Percentiles rank a stretch among this genome's conserved stretches.
These are phyloP conservation scores for Didymella glomerata DNA, from an alignment of 2,329 filamentous ascomycete species.

Conservation along the genomic window DNA sequence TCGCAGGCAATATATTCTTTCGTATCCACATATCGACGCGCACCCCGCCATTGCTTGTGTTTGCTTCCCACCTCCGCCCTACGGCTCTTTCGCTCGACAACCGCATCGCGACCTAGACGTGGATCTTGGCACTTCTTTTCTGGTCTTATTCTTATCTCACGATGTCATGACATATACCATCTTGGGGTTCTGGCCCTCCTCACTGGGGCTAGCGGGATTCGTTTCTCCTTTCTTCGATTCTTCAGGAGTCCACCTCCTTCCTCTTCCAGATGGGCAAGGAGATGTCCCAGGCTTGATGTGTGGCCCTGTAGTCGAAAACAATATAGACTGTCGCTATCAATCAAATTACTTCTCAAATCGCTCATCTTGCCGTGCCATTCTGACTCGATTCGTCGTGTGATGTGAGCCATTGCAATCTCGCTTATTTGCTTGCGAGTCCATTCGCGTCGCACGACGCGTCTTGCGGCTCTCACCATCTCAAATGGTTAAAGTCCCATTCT, in stretches of 20 bases:
- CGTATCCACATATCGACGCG: conserved; percentile 37
- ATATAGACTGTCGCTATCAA: conserved; percentile 26
- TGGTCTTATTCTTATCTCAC: conserved; percentile 38
- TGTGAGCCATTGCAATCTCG: conserved; percentile 19
- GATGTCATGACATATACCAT: conserved; percentile 48
- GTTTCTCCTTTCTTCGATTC: conserved; percentile 31
- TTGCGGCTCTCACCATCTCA: conserved; percentile 5
- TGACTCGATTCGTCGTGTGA: conserved; percentile 17
- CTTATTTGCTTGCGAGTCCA: conserved; percentile 12
- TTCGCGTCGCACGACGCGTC: conserved; percentile 16
- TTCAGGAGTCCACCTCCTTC: conserved; percentile 19
- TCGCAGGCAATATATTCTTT: conserved; percentile 50
- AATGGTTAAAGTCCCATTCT: background rate
- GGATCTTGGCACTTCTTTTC: conserved; percentile 24
- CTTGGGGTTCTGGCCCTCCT: conserved; percentile 29
- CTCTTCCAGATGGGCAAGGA: conserved; percentile 15
- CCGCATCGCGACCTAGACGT: conserved; percentile 5
- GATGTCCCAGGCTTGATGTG: conserved; percentile 22
- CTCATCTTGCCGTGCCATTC: conserved; percentile 2
- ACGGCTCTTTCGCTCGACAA: conserved; percentile 23
- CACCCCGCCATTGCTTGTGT: conserved; percentile 39
- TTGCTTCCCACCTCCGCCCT: conserved; percentile 14
- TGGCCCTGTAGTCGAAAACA: conserved; percentile 19
- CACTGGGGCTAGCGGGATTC: conserved; percentile 32
- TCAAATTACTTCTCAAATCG: conserved; percentile 13